Conservation (phyloP, 495 filamentous ascomycete genomes). For the Neurospora sp. region DNA sequence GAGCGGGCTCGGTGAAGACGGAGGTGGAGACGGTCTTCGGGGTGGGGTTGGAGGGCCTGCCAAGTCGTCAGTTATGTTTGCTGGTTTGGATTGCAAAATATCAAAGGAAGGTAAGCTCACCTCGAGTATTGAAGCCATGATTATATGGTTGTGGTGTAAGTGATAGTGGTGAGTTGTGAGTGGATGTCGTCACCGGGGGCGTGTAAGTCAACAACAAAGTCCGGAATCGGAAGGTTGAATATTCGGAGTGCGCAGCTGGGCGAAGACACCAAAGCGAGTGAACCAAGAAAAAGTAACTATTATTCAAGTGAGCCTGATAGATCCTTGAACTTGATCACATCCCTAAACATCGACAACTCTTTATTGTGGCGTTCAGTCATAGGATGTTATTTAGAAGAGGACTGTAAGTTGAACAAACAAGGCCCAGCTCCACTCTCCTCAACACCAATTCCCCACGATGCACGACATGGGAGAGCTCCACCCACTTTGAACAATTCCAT, state of each 20-base stretch:
- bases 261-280: neutral
- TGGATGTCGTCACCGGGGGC: neutral
- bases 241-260: neutral
- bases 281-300: neutral
- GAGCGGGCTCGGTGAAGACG: conserved; percentile 78
- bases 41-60: conserved; percentile 36
- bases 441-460: neutral
- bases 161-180: neutral
- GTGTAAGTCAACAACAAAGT: neutral
- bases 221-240: neutral
- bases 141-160: neutral
- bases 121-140: conserved; percentile 21
- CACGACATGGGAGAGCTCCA: neutral
- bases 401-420: neutral
- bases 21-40: conserved; percentile 46
- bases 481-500: neutral
- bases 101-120: neutral
- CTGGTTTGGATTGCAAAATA: too few relatives aligned
- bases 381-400: neutral
- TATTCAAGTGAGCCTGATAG: neutral
- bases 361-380: neutral
- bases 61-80: too few relatives aligned
- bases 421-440: neutral
- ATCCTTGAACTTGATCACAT: neutral
- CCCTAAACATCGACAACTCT: too few relatives aligned